Base-by-base conservation (phyloP, 768 basidiomycete species). In the Lentinula sp. region DNA sequence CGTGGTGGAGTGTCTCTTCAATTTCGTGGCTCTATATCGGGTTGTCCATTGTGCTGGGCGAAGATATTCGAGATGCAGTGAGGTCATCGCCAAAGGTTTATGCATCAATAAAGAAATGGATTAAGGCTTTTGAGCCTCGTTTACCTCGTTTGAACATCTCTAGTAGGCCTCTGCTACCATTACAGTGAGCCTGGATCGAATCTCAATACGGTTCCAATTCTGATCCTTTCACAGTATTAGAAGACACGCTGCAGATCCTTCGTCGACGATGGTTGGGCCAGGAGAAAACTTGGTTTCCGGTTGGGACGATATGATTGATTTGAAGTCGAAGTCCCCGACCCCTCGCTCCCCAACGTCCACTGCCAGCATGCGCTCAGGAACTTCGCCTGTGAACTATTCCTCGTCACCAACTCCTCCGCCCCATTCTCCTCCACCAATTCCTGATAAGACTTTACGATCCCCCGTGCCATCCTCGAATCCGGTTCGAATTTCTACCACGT, bases 241-340 rank as follows among this genome's bases (percentile, higher is more conserved):
- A 10, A 56, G 23, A 37, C 57, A 46, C 57, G 20, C n/a, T 36
- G 18, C 45, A 59, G 10, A 20, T n/a, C 37, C 42, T 9, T 36
- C 48, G 16, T 39, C 57, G 8, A 59, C 32, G 12, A 7, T 59
- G 13, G 57, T 28, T 20, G 33, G 41, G 18, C 48, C 57, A n/a
- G 36, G 32, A n/a, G 50, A 52, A 18, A 43, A 52, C 37, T 18
- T 50, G 1, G 50, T 60, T 33, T 60, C 59, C 10, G 59, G 59
- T 13, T 60, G 59, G 59, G 59, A 60, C n/a, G 59, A 60, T 60
- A 50, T 52, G 35, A 37, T 60, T 13, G 59, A 60, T 15, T 18
- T 52, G 37, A 60, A 60, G 16, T 45, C 42, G 7, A 60, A 52
- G 32, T 51, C 59, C 7, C 50, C 59, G 2, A 23, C 49, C 23